A percentile compares a stretch with the other conserved stretches of the same genome.
Evolutionary conservation across 768 basidiomycete species (phyloP).

Genomic region (Lactarius psammicola): DNA sequence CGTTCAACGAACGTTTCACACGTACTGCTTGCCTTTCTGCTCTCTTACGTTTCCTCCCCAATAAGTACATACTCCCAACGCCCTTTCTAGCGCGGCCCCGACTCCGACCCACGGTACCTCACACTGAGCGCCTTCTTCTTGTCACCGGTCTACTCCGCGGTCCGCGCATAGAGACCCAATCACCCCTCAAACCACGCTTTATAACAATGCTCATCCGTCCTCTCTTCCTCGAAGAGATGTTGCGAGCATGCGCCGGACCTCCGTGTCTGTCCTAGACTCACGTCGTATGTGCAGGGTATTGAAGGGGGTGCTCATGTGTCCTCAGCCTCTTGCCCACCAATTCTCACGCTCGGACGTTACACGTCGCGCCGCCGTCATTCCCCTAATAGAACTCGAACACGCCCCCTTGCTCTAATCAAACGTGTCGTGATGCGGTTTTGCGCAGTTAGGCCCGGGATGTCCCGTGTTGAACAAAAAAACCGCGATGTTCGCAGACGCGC

Average conservation of each 20-base stretch:
- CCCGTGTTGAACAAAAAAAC: constrained; percentile 10
- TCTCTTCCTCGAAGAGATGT: not conserved
- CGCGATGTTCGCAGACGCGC: constrained; percentile 10
- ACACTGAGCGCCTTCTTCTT: constrained; percentile 2
- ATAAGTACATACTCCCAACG: not conserved
- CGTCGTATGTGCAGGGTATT: not conserved
- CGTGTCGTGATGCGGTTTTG: constrained; percentile 24
- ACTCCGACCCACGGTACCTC: constrained; percentile 10
- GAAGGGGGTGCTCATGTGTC: not conserved
- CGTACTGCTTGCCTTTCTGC: constrained; percentile 2
- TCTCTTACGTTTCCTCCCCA: constrained; percentile 13
- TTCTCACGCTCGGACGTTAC: constrained; percentile 19
- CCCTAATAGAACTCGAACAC: constrained; percentile 12
- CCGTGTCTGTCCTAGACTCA: not conserved
- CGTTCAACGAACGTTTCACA: not conserved
- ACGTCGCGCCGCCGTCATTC: constrained; percentile 11
- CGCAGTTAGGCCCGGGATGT: constrained; percentile 18
- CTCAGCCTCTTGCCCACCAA: not conserved
- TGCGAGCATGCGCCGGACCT: not conserved
- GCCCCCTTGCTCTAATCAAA: constrained; percentile 20
- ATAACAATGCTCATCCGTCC: not conserved
- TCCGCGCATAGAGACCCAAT: not conserved
- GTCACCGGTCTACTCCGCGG: constrained; percentile 16
- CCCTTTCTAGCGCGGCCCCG: constrained; percentile 15
- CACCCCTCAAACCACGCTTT: not conserved